Percentiles rank a stretch among this genome's conserved stretches.
phyloP scores from a whole-genome alignment of 352 stramenopile genomes.

The Globisporangium apiculatum region DNA sequence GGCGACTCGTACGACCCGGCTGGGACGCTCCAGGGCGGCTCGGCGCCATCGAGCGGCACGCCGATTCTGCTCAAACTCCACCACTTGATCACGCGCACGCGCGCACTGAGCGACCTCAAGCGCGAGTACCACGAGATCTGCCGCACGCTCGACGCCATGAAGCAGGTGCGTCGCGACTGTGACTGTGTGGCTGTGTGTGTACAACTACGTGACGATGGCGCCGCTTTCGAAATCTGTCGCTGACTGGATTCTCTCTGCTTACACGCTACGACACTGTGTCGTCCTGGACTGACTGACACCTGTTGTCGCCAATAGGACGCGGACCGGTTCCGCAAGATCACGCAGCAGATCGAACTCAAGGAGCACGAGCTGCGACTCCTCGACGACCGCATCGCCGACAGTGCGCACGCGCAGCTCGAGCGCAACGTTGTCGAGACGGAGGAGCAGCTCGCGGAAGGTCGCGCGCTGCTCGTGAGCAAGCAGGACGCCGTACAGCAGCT shows the following conservation, averaged over 20 bases:
- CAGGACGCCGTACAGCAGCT: constrained; percentile 73
- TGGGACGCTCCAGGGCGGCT: constrained; percentile 93
- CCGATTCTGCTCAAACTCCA: constrained; percentile 81
- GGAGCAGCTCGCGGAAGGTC: constrained; percentile 67
- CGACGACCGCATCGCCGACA: constrained; percentile 74
- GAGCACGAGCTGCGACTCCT: constrained; percentile 73
- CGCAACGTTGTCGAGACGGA: constrained; percentile 56
- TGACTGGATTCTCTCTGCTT: too few relatives aligned
- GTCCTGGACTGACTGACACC: too few relatives aligned
- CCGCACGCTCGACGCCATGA: constrained; percentile 54
- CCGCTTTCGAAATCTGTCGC: neutral
- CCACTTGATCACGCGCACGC: constrained; percentile 65
- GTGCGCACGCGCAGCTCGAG: constrained; percentile 72
- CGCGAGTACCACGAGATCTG: constrained; percentile 60
- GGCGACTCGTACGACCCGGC: constrained; percentile 98
- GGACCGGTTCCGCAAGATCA: constrained; percentile 62
- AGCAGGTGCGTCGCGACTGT: constrained; percentile 29
- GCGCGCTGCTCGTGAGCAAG: constrained; percentile 48
- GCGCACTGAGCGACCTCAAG: constrained; percentile 57
- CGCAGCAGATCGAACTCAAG: constrained; percentile 78
- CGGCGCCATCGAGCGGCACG: constrained; percentile 63
- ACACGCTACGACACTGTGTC: too few relatives aligned
- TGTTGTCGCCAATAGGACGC: constrained; percentile 34
- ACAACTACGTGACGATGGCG: neutral
- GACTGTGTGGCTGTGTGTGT: neutral